Evolutionary conservation across 106 monocot species (phyloP).

Genomic region (Dioscorea alata): DNA sequence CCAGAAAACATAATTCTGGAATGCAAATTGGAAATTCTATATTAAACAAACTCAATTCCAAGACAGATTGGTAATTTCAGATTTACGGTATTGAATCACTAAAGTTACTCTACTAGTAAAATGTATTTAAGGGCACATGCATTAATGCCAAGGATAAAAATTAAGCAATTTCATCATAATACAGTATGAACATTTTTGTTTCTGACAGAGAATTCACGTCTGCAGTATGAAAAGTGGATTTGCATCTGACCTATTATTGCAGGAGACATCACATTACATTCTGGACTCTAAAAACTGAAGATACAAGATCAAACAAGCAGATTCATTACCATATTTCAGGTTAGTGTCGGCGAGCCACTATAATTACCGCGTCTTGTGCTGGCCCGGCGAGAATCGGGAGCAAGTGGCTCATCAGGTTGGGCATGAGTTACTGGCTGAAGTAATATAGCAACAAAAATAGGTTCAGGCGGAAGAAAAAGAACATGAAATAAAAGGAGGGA

Average conservation of each 20-base stretch:
- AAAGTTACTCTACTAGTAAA: no score
- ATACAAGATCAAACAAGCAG: background rate
- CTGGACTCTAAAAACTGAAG: background rate
- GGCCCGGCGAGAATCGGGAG: conserved; percentile 91
- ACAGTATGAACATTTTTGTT: no score
- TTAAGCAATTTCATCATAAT: no score
- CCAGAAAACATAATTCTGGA: no score
- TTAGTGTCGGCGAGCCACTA: conserved; percentile 71
- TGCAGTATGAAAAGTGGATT: background rate
- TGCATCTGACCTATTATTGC: conserved; percentile 54
- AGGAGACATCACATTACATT: conserved; percentile 68
- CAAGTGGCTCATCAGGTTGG: conserved; percentile 85
- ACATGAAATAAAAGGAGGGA: background rate
- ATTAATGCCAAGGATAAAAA: no score
- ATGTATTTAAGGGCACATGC: no score
- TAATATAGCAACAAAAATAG: conserved; percentile 1
- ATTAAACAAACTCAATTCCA: no score
- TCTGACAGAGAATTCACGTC: no score
- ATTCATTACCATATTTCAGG: conserved; percentile 52
- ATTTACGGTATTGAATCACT: no score
- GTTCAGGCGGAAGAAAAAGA: background rate
- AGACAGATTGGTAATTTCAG: no score
- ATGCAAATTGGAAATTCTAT: no score
- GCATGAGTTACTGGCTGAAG: conserved; percentile 83
- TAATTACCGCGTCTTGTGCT: conserved; percentile 88